Percentiles rank a stretch among this genome's conserved stretches.
These are phyloP conservation scores for Solanum corneliomulleri DNA, from an alignment of 257 asterid species.

Conservation along the genomic window DNA sequence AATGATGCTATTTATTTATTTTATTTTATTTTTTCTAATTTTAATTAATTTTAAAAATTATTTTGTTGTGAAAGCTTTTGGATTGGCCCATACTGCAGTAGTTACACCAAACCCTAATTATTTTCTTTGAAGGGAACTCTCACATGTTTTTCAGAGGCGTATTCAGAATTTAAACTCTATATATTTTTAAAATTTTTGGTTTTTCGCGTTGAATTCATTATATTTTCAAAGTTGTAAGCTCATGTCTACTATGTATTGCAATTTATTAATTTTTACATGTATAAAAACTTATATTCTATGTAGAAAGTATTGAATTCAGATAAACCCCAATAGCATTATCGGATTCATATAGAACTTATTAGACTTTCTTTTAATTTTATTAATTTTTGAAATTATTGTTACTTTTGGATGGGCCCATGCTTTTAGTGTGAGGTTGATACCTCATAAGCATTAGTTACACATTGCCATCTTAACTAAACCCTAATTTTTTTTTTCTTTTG, in stretches of 20 bases:
- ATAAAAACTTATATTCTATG: background rate
- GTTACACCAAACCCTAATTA: conserved; percentile 14
- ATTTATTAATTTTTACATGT: background rate
- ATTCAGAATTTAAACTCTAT: background rate
- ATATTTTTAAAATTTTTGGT: background rate
- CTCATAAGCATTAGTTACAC: background rate
- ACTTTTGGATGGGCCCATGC: background rate
- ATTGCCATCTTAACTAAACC: conserved; percentile 8
- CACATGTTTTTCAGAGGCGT: background rate
- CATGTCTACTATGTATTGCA: background rate
- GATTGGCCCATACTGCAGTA: background rate
- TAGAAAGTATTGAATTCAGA: background rate
- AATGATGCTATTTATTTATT: background rate
- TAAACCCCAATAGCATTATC: background rate
- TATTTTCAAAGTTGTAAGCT: background rate
- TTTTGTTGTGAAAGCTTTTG: background rate
- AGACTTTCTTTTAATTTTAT: background rate
- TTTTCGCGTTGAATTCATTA: background rate
- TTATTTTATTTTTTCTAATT: background rate
- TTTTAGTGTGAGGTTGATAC: background rate
- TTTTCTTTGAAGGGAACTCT: background rate
- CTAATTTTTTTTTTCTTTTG: background rate
- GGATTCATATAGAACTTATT: background rate
- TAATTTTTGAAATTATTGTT: background rate
- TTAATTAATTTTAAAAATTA: background rate